These are phyloP conservation scores for Dactylellina haptotyla DNA, from an alignment of 2,329 filamentous ascomycete genomes.

Conservation along the genomic window DNA sequence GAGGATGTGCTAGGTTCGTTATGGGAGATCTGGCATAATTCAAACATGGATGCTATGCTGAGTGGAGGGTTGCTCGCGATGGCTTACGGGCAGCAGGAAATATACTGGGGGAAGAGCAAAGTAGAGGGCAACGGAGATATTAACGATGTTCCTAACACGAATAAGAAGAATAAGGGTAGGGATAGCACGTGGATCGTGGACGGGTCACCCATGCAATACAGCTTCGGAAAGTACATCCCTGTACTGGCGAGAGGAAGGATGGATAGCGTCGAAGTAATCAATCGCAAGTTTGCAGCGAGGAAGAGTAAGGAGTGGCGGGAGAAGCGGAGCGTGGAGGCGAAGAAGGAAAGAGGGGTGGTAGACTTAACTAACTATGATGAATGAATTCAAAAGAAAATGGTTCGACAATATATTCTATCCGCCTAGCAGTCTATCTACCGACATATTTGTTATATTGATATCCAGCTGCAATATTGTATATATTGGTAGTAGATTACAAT, in stretches of 20 bases:
- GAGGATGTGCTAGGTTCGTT: conserved; percentile 73
- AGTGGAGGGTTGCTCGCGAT: conserved; percentile 77
- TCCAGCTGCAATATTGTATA: too few relatives aligned
- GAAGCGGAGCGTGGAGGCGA: conserved; percentile 56
- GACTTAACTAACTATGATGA: conserved; percentile 52
- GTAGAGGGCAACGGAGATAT: conserved; percentile 57
- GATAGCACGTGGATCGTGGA: conserved; percentile 64
- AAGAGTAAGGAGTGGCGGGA: conserved; percentile 64
- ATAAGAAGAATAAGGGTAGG: conserved; percentile 29
- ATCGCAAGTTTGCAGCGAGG: conserved; percentile 68
- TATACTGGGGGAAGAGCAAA: conserved; percentile 21
- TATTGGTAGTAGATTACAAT: too few relatives aligned
- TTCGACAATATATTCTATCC: background rate
- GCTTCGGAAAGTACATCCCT: conserved; percentile 69
- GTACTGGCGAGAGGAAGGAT: conserved; percentile 68
- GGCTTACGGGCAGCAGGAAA: conserved; percentile 63
- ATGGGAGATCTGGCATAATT: conserved; percentile 83
- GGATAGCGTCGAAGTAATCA: conserved; percentile 71
- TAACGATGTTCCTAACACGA: background rate
- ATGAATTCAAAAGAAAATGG: background rate
- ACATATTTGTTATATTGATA: too few relatives aligned
- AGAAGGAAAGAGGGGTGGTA: conserved; percentile 45
- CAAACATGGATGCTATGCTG: conserved; percentile 90
- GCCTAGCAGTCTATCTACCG: background rate
- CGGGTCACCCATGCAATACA: conserved; percentile 67